These are phyloP conservation scores for Phanerochaete sordida DNA, from an alignment of 768 basidiomycete species.

Conservation along the genomic window DNA sequence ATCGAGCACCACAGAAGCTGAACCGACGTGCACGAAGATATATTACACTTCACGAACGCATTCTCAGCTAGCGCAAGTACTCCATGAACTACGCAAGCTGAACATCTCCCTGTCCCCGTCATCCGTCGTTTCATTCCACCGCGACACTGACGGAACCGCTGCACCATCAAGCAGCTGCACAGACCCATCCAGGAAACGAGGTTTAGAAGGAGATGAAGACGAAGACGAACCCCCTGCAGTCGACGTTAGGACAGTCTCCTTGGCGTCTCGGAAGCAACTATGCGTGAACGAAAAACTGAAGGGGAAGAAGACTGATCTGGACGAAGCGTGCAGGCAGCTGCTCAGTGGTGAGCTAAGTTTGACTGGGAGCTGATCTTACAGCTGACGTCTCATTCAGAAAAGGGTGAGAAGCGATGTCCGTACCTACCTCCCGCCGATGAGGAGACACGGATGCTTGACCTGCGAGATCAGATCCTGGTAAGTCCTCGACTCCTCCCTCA, in stretches of 20 bases:
- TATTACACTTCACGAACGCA: constrained; percentile 96
- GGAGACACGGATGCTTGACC: constrained; percentile 68
- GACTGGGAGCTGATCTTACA: background rate
- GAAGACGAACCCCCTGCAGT: constrained; percentile 18
- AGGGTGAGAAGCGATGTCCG: constrained; percentile 67
- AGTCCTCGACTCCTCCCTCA: constrained; percentile 15
- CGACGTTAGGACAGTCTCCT: constrained; percentile 64
- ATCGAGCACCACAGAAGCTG: constrained; percentile 21
- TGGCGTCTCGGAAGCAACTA: constrained; percentile 87
- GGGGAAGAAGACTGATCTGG: constrained; percentile 61
- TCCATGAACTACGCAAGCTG: constrained; percentile 81
- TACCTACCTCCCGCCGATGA: constrained; percentile 72
- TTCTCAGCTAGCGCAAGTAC: constrained; percentile 88
- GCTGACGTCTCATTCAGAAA: constrained; percentile 34
- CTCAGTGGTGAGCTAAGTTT: constrained; percentile 17
- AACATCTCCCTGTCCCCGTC: constrained; percentile 37
- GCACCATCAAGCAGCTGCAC: background rate
- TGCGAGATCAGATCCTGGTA: constrained; percentile 86
- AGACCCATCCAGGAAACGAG: background rate
- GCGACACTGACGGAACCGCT: background rate
- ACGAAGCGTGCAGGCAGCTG: constrained; percentile 85
- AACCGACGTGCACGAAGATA: constrained; percentile 73
- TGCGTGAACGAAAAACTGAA: constrained; percentile 87
- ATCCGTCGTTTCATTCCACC: constrained; percentile 9
- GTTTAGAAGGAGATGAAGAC: constrained; percentile 10